Evolutionary conservation across 331 rosid species (phyloP).

Genomic region (Malus hybrid): DNA sequence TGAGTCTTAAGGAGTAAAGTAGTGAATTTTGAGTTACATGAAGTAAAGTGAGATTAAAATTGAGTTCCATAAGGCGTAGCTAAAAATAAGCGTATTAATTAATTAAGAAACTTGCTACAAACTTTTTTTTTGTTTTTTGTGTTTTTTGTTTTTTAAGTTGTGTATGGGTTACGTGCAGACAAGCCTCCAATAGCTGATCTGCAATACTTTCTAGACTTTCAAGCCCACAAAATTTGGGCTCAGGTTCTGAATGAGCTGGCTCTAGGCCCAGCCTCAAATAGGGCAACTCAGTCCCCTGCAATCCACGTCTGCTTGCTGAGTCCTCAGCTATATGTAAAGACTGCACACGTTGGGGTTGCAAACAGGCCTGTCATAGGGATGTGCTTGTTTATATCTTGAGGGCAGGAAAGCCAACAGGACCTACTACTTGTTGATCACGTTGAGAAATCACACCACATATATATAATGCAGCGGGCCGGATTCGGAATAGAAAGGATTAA

Average conservation of each 20-base stretch:
- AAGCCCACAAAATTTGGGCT: conserved; percentile 75
- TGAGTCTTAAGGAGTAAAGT: no score
- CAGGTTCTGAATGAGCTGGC: conserved; percentile 81
- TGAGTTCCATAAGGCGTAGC: accelerated
- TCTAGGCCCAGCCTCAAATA: conserved; percentile 53
- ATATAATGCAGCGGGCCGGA: no score
- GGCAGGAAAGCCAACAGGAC: conserved; percentile 91
- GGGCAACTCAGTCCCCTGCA: conserved; percentile 33
- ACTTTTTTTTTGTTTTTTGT: neutral
- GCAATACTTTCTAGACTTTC: conserved; percentile 82
- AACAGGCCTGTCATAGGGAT: conserved; percentile 76
- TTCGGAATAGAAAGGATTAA: no score
- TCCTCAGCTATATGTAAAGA: conserved; percentile 72
- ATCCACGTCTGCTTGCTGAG: conserved; percentile 71
- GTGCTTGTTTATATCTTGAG: conserved; percentile 71
- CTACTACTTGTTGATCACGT: neutral
- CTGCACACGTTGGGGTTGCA: conserved; percentile 57
- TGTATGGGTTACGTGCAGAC: conserved; percentile 36
- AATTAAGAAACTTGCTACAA: no score
- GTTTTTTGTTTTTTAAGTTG: neutral
- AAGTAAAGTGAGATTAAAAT: no score
- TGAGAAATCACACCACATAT: neutral
- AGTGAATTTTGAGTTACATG: no score
- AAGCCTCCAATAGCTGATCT: conserved; percentile 77
- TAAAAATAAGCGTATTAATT: no score